Evolutionary conservation across 164 flowering plant genomes (phyloP).

Genomic region (Magnolia officinalis): DNA sequence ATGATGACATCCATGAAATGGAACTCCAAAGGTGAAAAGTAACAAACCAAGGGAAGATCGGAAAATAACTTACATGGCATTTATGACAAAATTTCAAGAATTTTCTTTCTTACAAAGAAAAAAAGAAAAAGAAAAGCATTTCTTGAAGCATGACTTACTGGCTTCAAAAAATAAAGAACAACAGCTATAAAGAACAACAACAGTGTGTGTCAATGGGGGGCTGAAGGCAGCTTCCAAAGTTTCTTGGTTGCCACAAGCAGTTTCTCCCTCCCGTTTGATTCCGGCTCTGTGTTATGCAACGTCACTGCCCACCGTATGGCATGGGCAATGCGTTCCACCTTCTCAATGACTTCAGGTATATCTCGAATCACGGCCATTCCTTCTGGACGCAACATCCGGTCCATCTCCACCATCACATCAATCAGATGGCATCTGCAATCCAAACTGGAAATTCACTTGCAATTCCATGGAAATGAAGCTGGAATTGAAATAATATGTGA

Average conservation of each 20-base stretch:
- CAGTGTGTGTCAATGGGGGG: conserved; percentile 35
- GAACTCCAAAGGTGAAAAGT: too few species aligned
- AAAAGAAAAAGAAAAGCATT: neutral
- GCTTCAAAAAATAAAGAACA: neutral
- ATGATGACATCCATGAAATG: too few species aligned
- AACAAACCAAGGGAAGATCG: too few species aligned
- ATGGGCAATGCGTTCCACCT: conserved; percentile 56
- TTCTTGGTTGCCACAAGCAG: conserved; percentile 80
- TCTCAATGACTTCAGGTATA: conserved; percentile 70
- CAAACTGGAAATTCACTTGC: neutral
- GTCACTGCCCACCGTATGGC: conserved; percentile 65
- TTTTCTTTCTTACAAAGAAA: neutral
- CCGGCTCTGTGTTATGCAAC: conserved; percentile 67
- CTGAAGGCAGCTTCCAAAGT: conserved; percentile 50
- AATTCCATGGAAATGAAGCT: neutral
- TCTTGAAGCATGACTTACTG: conserved; percentile 1
- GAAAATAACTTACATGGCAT: conserved; percentile 5
- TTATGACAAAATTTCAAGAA: neutral
- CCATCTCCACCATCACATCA: conserved; percentile 90
- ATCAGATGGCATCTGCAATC: conserved; percentile 81
- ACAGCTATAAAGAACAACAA: conserved; percentile 12
- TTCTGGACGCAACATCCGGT: conserved; percentile 84
- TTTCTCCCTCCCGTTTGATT: conserved; percentile 67
- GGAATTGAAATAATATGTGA: neutral
- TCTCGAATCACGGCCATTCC: conserved; percentile 85